Evolutionary conservation across 1,284 basidiomycete genomes (phyloP).

Genomic region (Trametes pubescens): DNA sequence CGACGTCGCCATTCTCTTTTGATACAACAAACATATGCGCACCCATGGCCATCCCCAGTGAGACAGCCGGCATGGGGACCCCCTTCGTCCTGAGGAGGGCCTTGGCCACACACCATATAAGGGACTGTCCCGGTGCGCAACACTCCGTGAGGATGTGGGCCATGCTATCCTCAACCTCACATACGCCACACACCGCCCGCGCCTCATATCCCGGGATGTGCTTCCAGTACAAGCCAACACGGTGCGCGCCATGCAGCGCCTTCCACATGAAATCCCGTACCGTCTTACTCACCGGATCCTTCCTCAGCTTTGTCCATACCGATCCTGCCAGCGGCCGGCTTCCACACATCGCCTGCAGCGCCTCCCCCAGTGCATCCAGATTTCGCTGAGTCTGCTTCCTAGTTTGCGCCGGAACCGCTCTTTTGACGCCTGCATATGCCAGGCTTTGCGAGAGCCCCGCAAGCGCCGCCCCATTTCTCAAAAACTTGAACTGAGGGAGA

Average conservation of each 20-base stretch:
- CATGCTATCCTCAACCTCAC: neutral
- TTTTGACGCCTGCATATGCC: neutral
- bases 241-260: neutral
- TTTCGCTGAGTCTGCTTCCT: too few relatives aligned
- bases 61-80: neutral
- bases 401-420: neutral
- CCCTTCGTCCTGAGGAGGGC: neutral
- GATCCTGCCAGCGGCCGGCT: neutral
- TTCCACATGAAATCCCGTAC: conserved; percentile 9
- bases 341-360: neutral
- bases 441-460: neutral
- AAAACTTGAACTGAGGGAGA: neutral
- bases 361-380: too few relatives aligned
- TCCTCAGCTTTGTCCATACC: neutral
- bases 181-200: neutral
- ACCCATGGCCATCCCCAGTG: neutral
- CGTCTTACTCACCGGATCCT: neutral
- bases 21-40: neutral
- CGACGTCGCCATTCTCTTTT: neutral
- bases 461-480: neutral
- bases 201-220: conserved; percentile 5
- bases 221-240: neutral
- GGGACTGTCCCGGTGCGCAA: neutral
- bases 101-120: neutral
- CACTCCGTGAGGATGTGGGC: neutral